These are phyloP conservation scores for Botrytis fabae DNA, from an alignment of 2,329 filamentous ascomycete genomes.

Conservation along the genomic window DNA sequence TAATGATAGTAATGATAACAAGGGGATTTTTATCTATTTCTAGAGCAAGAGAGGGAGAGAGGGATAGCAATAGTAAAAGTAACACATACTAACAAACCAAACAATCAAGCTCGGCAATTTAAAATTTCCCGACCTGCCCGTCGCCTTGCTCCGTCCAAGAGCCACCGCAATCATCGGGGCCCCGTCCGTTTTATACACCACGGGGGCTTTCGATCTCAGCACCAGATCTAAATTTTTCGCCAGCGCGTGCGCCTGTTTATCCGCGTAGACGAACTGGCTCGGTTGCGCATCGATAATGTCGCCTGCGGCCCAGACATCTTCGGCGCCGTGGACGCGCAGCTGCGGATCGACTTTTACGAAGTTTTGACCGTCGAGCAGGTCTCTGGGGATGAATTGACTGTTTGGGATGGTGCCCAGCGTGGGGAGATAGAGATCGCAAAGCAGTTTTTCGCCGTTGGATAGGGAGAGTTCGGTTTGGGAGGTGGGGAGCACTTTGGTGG, in stretches of 20 bases:
- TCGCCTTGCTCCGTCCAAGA: constrained; percentile 34
- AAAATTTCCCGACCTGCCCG: constrained; percentile 31
- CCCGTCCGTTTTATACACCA: constrained; percentile 32
- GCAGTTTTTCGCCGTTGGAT: constrained; percentile 48
- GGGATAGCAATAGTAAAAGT: background rate
- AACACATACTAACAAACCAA: constrained; percentile 34
- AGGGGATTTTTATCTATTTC: background rate
- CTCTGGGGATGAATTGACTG: constrained; percentile 51
- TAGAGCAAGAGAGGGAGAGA: background rate
- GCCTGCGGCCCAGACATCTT: constrained; percentile 38
- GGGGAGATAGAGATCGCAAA: constrained; percentile 58
- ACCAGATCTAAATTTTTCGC: constrained; percentile 36
- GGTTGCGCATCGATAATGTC: constrained; percentile 34
- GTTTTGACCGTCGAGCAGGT: constrained; percentile 47
- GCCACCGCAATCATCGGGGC: constrained; percentile 33
- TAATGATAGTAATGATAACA: accelerated
- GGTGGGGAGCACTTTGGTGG: constrained; percentile 41
- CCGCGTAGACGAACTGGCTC: constrained; percentile 31
- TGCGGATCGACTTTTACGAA: constrained; percentile 53
- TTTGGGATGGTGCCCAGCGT: constrained; percentile 58
- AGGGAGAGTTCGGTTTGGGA: constrained; percentile 53
- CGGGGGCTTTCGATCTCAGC: constrained; percentile 30
- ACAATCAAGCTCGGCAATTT: constrained; percentile 36
- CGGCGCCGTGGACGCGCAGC: constrained; percentile 48
- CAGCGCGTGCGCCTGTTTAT: constrained; percentile 30